Percentiles rank a stretch among this genome's conserved stretches.
Conservation (phyloP, 208 protist genomes). For the Crithidia fasciculata region DNA sequence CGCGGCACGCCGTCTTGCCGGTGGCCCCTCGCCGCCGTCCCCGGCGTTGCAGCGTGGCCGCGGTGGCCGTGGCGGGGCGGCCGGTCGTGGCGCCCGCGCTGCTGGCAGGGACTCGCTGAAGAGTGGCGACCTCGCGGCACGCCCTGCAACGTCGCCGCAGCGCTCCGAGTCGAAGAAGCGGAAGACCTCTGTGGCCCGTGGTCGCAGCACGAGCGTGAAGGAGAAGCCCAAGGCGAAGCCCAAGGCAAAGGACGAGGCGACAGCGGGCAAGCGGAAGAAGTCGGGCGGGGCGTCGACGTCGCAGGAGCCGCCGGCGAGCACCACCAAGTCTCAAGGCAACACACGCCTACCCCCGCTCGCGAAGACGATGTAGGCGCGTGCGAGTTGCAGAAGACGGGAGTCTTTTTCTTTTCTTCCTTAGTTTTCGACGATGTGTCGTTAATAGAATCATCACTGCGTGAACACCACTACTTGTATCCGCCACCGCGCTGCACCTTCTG, state of each 20-base stretch:
- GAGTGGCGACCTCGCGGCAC: not conserved
- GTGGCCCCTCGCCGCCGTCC: not conserved
- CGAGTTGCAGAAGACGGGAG: not conserved
- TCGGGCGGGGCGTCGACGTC: not conserved
- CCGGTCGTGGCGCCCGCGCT: not conserved
- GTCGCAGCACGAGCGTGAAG: slow-evolving; percentile 15
- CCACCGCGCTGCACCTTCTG: slow-evolving; percentile 24
- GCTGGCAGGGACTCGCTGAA: slow-evolving; percentile 15
- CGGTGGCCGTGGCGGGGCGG: slow-evolving; percentile 7
- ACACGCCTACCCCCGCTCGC: slow-evolving; percentile 24
- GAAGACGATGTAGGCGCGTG: slow-evolving; percentile 12
- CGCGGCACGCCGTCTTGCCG: slow-evolving; percentile 2
- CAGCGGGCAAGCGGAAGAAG: slow-evolving; percentile 7
- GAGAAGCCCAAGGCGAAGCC: slow-evolving; percentile 4
- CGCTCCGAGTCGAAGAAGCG: slow-evolving; percentile 13
- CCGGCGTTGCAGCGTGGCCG: slow-evolving; percentile 7
- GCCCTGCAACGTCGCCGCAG: slow-evolving; percentile 14
- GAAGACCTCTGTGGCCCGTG: not conserved
- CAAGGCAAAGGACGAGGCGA: slow-evolving; percentile 2
- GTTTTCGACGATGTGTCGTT: not conserved
- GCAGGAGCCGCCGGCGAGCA: slow-evolving; percentile 1
- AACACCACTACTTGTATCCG: not conserved
- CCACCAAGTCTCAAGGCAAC: slow-evolving; percentile 2
- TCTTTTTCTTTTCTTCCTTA: not conserved
- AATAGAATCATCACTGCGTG: too few species aligned